These are phyloP conservation scores for Dipodascus geniculatus DNA, from an alignment of 805 yeast species.

Conservation along the genomic window DNA sequence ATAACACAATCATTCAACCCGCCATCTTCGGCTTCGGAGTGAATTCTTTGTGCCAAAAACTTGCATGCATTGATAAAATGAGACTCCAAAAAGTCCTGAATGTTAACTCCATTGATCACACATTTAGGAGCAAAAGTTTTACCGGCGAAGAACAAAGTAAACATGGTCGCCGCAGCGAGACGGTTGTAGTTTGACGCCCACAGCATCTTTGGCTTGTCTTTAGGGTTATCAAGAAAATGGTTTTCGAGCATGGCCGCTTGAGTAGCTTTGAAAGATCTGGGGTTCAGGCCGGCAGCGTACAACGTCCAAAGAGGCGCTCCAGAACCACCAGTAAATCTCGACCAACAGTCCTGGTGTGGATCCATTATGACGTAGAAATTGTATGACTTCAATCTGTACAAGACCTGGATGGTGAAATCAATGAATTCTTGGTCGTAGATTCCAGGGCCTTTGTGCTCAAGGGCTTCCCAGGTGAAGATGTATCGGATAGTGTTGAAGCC, in stretches of 20 bases:
- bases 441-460: conserved; percentile 82
- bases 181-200: conserved; percentile 83
- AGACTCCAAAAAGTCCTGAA: conserved; percentile 63
- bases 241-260: conserved; percentile 78
- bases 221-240: conserved; percentile 36
- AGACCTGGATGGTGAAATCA: conserved; percentile 52
- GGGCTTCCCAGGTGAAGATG: conserved; percentile 79
- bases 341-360: conserved; percentile 93
- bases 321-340: conserved; percentile 75
- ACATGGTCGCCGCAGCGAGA: conserved; percentile 72
- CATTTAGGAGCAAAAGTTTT: conserved; percentile 63
- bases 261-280: conserved; percentile 49
- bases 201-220: conserved; percentile 69
- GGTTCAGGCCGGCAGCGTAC: conserved; percentile 77
- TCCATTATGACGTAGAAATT: conserved; percentile 75
- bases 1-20: conserved; percentile 32
- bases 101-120: conserved; percentile 54
- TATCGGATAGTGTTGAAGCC: conserved; percentile 74
- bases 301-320: conserved; percentile 94
- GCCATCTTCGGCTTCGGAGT: conserved; percentile 29
- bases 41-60: conserved; percentile 35
- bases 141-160: conserved; percentile 77
- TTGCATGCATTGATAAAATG: conserved; percentile 46
- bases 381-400: conserved; percentile 43
- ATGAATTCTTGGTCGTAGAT: conserved; percentile 65